A percentile compares a stretch with the other conserved stretches of the same genome.
phyloP scores from a whole-genome alignment of 2,329 filamentous ascomycete species.

The Aspergillus clavatus region DNA sequence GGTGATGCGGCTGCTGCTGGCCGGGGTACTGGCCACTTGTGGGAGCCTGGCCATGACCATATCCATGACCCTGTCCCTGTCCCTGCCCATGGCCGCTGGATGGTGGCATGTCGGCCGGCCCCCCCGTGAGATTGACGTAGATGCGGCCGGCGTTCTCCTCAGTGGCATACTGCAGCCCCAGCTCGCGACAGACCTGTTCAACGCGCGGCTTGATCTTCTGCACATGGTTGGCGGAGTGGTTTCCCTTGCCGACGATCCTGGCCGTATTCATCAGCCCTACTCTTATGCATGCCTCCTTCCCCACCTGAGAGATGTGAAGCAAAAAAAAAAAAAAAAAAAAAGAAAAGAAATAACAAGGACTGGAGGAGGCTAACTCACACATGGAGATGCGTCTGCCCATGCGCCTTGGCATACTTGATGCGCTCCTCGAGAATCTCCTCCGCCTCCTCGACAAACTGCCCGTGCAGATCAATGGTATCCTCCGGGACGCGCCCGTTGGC shows the following conservation, averaged over 20 bases:
- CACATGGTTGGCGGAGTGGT: slow-evolving; percentile 74
- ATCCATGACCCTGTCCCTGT: slow-evolving; percentile 40
- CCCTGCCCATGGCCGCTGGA: slow-evolving; percentile 42
- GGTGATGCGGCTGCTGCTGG: slow-evolving; percentile 30
- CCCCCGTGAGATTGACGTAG: slow-evolving; percentile 79
- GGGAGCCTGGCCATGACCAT: slow-evolving; percentile 32
- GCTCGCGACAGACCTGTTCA: slow-evolving; percentile 75
- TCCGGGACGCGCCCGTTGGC: slow-evolving; percentile 64
- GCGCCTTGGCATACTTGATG: slow-evolving; percentile 69
- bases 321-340: too few relatives aligned
- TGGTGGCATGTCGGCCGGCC: slow-evolving; percentile 49
- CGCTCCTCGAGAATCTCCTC: slow-evolving; percentile 83
- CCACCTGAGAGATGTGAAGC: too few relatives aligned
- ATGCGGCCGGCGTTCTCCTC: slow-evolving; percentile 89
- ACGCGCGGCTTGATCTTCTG: slow-evolving; percentile 96
- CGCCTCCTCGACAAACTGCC: slow-evolving; percentile 90
- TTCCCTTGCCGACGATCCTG: slow-evolving; percentile 88
- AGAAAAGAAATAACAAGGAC: too few relatives aligned
- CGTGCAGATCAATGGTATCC: slow-evolving; percentile 91
- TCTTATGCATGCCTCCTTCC: too few relatives aligned
- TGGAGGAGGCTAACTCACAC: slow-evolving; percentile 50
- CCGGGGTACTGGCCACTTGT: slow-evolving; percentile 41
- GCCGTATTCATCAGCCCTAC: not conserved
- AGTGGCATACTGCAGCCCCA: slow-evolving; percentile 76
- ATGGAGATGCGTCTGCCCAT: slow-evolving; percentile 77